These are phyloP conservation scores for Catunica adiposa DNA, from an alignment of 2,329 filamentous ascomycete species.

Conservation along the genomic window DNA sequence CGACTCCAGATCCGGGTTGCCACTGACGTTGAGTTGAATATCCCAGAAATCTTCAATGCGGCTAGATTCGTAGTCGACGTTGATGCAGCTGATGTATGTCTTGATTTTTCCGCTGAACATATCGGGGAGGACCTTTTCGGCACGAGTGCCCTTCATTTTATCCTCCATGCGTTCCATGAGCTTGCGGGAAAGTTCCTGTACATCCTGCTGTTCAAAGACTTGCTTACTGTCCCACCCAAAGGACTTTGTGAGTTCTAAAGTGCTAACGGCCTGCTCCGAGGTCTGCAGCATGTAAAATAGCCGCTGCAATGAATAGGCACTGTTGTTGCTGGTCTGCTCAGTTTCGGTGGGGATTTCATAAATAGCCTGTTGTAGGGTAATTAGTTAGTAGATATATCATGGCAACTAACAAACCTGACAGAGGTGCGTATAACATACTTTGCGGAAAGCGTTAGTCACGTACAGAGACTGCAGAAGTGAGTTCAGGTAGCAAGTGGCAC, in stretches of 20 bases:
- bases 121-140: slow-evolving; percentile 72
- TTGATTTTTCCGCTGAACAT: slow-evolving; percentile 98
- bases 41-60: slow-evolving; percentile 98
- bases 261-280: slow-evolving; percentile 65
- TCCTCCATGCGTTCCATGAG: slow-evolving; percentile 95
- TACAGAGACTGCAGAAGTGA: slow-evolving; percentile 71
- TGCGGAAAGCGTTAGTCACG: slow-evolving; percentile 84
- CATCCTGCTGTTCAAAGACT: slow-evolving; percentile 97
- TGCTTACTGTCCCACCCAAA: slow-evolving; percentile 98
- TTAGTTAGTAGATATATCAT: neutral
- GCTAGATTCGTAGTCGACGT: slow-evolving; percentile 94
- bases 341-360: slow-evolving; percentile 91
- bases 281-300: slow-evolving; percentile 93
- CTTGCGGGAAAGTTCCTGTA: slow-evolving; percentile 90
- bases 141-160: slow-evolving; percentile 92
- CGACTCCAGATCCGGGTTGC: slow-evolving; percentile 80
- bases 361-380: slow-evolving; percentile 47
- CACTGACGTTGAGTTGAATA: slow-evolving; percentile 89
- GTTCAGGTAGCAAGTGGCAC: slow-evolving; percentile 79
- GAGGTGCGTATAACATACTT: slow-evolving; percentile 32
- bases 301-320: slow-evolving; percentile 82
- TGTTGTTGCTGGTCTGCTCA: slow-evolving; percentile 67
- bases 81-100: slow-evolving; percentile 96
- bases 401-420: too few species aligned
- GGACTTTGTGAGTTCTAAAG: slow-evolving; percentile 83